phyloP scores from a whole-genome alignment of 148 eudicot species.

The Linanthus parryae region DNA sequence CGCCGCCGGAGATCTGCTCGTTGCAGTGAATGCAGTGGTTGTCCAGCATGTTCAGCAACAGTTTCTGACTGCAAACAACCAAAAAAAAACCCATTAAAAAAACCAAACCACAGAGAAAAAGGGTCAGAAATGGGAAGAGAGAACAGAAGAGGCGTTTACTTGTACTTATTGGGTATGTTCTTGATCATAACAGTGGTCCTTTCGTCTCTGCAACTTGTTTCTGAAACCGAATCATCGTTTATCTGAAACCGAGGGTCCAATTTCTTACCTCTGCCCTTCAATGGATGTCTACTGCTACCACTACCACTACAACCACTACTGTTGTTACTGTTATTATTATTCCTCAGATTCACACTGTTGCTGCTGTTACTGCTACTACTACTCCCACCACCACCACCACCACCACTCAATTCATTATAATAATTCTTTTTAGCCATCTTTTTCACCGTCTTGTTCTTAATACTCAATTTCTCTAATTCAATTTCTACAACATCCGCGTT shows the following conservation, averaged over 20 bases:
- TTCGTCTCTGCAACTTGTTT: slow-evolving; percentile 37
- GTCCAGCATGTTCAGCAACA: slow-evolving; percentile 91
- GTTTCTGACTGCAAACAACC: slow-evolving; percentile 61
- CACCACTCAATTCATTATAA: slow-evolving; percentile 1
- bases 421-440: too few relatives aligned
- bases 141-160: slow-evolving; percentile 27
- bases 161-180: slow-evolving; percentile 97
- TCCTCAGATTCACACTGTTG: background rate
- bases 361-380: slow-evolving; percentile 2
- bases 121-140: slow-evolving; percentile 1
- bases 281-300: slow-evolving; percentile 18
- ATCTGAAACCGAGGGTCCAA: slow-evolving; percentile 71
- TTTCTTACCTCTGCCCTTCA: slow-evolving; percentile 42
- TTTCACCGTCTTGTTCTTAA: too few relatives aligned
- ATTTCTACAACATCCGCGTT: too few relatives aligned
- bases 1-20: slow-evolving; percentile 47
- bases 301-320: background rate
- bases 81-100: background rate
- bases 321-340: background rate
- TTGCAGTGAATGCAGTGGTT: slow-evolving; percentile 99
- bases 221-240: slow-evolving; percentile 53
- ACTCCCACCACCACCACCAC: slow-evolving; percentile 6
- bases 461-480: too few relatives aligned
- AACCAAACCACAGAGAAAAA: background rate
- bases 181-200: slow-evolving; percentile 97